phyloP scores from a whole-genome alignment of 495 filamentous ascomycete genomes.

The Haplographium delicatum region DNA sequence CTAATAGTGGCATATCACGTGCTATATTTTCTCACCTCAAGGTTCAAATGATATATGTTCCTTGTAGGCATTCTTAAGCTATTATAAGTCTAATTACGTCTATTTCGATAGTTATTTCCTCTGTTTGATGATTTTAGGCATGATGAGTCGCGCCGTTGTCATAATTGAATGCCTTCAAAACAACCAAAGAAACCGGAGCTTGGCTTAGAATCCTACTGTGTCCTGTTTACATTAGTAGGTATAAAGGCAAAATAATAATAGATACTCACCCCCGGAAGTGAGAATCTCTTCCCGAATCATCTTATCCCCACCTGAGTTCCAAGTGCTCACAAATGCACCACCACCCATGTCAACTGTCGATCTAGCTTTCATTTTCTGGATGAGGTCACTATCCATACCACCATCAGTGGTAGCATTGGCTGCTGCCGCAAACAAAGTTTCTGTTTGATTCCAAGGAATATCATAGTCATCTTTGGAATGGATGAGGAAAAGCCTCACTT shows the following conservation, averaged over 20 bases:
- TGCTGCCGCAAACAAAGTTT: slow-evolving; percentile 47
- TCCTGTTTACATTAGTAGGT: slow-evolving; percentile 33
- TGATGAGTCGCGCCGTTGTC: slow-evolving; percentile 14
- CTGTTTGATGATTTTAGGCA: neutral
- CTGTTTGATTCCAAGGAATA: slow-evolving; percentile 62
- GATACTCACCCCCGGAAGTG: slow-evolving; percentile 48
- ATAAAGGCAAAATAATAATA: neutral
- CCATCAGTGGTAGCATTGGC: slow-evolving; percentile 47
- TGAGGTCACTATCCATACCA: slow-evolving; percentile 24
- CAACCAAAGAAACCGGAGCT: slow-evolving; percentile 52
- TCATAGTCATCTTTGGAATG: slow-evolving; percentile 73
- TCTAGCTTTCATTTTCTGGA: slow-evolving; percentile 36
- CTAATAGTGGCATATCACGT: neutral
- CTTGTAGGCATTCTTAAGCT: no score
- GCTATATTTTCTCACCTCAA: no score
- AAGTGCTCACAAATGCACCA: slow-evolving; percentile 36
- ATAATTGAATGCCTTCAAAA: slow-evolving; percentile 56
- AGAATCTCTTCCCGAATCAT: slow-evolving; percentile 49
- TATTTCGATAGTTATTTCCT: neutral
- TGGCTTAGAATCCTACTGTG: slow-evolving; percentile 53
- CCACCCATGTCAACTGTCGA: slow-evolving; percentile 34
- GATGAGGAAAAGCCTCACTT: slow-evolving; percentile 62
- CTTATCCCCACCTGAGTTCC: slow-evolving; percentile 33
- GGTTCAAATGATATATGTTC: no score
- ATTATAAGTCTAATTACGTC: neutral